Percentiles rank a stretch among this genome's conserved stretches.
These are phyloP conservation scores for Coniochaeta hoffmannii DNA, from an alignment of 2,329 filamentous ascomycete species.

Conservation along the genomic window DNA sequence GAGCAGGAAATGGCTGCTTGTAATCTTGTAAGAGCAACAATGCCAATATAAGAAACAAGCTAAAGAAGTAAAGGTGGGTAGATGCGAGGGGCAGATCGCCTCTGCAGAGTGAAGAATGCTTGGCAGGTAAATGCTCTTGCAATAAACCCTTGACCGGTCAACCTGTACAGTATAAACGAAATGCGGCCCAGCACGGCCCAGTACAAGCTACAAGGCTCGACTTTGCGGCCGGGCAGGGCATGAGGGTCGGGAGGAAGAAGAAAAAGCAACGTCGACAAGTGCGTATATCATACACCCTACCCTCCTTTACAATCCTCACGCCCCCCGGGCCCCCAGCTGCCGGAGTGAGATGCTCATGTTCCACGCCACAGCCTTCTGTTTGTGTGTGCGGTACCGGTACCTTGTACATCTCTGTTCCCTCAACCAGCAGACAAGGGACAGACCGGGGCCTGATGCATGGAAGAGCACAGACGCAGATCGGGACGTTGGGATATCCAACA, in stretches of 20 bases:
- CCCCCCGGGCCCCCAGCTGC: conserved; percentile 1
- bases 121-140: not conserved
- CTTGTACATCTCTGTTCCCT: not conserved
- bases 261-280: not conserved
- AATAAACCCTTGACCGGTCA: not conserved
- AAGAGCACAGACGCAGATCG: not conserved
- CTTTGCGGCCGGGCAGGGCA: not conserved
- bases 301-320: no score
- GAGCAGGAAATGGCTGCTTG: not conserved
- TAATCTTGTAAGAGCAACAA: not conserved
- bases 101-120: not conserved
- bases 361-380: conserved; percentile 4
- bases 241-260: not conserved
- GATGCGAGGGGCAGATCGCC: not conserved
- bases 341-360: not conserved
- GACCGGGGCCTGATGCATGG: not conserved
- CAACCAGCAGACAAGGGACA: not conserved
- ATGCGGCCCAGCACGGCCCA: conserved; percentile 9
- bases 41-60: not conserved
- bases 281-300: not conserved
- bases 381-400: no score
- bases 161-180: conserved; percentile 9
- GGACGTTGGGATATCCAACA: not conserved
- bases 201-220: conserved; percentile 1
- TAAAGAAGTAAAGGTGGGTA: not conserved